phyloP scores from a whole-genome alignment of 441 rosid species.

The Adansonia gregorii region DNA sequence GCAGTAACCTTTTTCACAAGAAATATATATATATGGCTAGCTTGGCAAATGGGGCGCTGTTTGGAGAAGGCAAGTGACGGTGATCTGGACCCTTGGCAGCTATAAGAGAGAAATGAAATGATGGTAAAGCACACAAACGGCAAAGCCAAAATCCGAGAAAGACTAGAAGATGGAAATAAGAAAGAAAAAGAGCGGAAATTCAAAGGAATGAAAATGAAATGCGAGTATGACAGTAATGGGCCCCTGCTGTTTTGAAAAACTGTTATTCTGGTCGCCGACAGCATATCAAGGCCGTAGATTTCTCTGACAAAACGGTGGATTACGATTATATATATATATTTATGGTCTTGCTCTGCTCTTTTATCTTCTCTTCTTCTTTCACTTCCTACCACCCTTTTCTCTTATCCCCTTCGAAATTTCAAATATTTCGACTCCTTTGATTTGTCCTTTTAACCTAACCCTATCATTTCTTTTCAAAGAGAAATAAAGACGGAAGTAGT shows the following conservation, averaged over 20 bases:
- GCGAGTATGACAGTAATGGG: constrained; percentile 23
- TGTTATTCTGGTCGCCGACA: constrained; percentile 47
- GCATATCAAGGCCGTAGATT: constrained; percentile 33
- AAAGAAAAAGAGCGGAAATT: background rate
- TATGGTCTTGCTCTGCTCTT: background rate
- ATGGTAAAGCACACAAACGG: background rate
- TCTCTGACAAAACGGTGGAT: constrained; percentile 30
- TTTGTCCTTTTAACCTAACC: too few species aligned
- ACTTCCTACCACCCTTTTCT: too few species aligned
- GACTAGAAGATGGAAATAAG: background rate
- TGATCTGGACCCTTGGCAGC: too few species aligned
- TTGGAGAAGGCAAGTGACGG: too few species aligned
- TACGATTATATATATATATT: background rate
- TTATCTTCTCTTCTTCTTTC: background rate
- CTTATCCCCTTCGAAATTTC: too few species aligned
- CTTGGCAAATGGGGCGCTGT: too few species aligned
- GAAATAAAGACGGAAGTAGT: too few species aligned
- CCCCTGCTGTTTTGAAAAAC: constrained; percentile 34
- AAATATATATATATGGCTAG: background rate
- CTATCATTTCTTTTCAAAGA: too few species aligned
- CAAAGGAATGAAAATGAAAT: background rate
- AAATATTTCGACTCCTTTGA: too few species aligned
- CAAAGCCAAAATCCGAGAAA: background rate
- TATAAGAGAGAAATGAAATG: too few species aligned
- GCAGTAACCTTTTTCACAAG: background rate